Percentiles rank a stretch among this genome's conserved stretches.
These are phyloP conservation scores for Avicennia marina DNA, from an alignment of 257 asterid species.

Conservation along the genomic window DNA sequence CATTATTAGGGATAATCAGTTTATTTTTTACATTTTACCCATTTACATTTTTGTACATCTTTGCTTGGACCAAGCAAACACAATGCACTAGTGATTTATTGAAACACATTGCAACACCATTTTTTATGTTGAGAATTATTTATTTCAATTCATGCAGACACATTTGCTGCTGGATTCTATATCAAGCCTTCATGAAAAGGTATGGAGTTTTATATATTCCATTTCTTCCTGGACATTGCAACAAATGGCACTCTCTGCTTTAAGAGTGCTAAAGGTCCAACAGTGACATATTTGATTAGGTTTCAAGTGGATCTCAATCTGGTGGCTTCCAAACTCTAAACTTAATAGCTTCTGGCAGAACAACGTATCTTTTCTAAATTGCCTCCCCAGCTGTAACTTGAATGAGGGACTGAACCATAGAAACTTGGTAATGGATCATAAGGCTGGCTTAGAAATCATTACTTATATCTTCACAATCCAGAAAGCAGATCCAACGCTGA, in stretches of 20 bases:
- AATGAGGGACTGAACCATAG: too few relatives aligned
- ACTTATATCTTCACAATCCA: too few relatives aligned
- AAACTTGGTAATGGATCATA: too few relatives aligned
- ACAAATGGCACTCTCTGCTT: background rate
- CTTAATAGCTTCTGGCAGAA: background rate
- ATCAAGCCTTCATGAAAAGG: constrained; percentile 43
- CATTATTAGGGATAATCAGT: background rate
- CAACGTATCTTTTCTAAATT: too few relatives aligned
- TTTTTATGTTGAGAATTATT: background rate
- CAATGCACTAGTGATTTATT: background rate
- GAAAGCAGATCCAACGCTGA: too few relatives aligned
- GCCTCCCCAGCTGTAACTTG: too few relatives aligned
- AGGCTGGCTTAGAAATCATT: too few relatives aligned
- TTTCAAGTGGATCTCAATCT: background rate
- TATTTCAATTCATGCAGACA: constrained; percentile 34
- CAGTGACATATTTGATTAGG: background rate
- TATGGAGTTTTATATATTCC: constrained; percentile 17
- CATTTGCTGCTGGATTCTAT: constrained; percentile 35
- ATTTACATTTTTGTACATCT: background rate
- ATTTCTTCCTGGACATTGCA: background rate
- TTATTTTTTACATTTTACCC: background rate
- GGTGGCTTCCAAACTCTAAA: too few relatives aligned
- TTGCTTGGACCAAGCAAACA: background rate
- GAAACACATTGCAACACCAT: background rate
- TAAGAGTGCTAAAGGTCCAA: background rate